phyloP scores from a whole-genome alignment of 2,329 filamentous ascomycete genomes.

The Bipolaris gigantea region DNA sequence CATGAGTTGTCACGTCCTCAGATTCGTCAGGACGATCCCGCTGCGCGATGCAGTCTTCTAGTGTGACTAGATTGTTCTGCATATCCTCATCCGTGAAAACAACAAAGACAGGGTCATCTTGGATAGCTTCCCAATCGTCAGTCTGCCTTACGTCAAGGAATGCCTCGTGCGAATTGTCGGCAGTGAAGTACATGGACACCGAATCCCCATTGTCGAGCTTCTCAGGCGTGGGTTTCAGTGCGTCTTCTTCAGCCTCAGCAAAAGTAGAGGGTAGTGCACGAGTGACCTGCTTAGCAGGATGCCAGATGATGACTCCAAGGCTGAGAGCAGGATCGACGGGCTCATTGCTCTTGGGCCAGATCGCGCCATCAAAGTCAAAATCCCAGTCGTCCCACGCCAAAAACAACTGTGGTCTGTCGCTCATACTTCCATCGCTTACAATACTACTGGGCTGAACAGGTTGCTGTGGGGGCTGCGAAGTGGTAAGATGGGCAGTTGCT shows the following conservation, averaged over 20 bases:
- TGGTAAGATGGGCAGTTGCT: slow-evolving; percentile 24
- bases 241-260: slow-evolving; percentile 49
- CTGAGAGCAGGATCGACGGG: slow-evolving; percentile 50
- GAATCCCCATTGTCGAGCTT: slow-evolving; percentile 48
- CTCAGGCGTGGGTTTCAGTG: slow-evolving; percentile 43
- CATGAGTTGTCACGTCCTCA: slow-evolving; percentile 23
- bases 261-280: slow-evolving; percentile 49
- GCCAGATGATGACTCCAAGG: slow-evolving; percentile 52
- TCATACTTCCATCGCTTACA: slow-evolving; percentile 19
- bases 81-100: slow-evolving; percentile 49
- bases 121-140: slow-evolving; percentile 53
- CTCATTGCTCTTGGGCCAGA: slow-evolving; percentile 50
- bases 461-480: slow-evolving; percentile 14
- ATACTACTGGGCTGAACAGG: slow-evolving; percentile 19
- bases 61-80: slow-evolving; percentile 42
- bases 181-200: slow-evolving; percentile 54
- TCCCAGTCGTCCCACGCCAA: slow-evolving; percentile 47
- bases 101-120: slow-evolving; percentile 54
- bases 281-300: slow-evolving; percentile 48
- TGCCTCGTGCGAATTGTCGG: slow-evolving; percentile 49
- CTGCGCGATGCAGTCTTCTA: slow-evolving; percentile 49
- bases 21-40: slow-evolving; percentile 44
- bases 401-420: slow-evolving; percentile 36
- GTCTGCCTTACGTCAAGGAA: slow-evolving; percentile 54
- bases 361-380: slow-evolving; percentile 49